Evolutionary conservation across 2,329 filamentous ascomycete genomes (phyloP), one percentile per base, ranked within the genome.

Genomic region (Pseudofabraea citricarpa): DNA sequence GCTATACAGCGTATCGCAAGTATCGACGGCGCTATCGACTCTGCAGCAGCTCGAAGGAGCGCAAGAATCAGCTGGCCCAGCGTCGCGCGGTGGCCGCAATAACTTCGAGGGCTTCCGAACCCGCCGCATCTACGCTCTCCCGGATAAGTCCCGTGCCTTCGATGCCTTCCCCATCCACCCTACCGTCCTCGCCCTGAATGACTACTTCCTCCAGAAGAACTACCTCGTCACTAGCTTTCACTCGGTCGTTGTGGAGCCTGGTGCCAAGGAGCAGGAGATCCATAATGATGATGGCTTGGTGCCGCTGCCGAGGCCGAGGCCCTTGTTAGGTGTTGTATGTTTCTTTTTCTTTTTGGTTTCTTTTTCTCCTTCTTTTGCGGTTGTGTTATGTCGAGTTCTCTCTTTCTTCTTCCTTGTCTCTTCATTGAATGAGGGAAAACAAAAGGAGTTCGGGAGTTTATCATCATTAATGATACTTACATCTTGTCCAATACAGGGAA

Each of bases 101-200:
- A 29, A 46, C 13, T 68, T 68, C 46, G 65, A 68, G 49, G 65
- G 65, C 1, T 57, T 58, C 41, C 59, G 64, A 19, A 68, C 65
- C 1, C 59, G 58, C 29, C 47, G 65, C 13, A 64, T 68, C 21
- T 68, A 68, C 44, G 63, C 64, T 9, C 47, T 68, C 6, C 51
- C 65, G 16, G 67, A 68, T 46, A 68, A 68, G 47, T 63, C 57
- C 24, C 53, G 64, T 27, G 58, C 52, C 2, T 67, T 68, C 45
- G 65, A 68, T 46, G 61, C 61, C 44, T 67, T 66, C 43, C 52
- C 57, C 5, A 61, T 66, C 8, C 54, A 68, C 13, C 61, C 64
- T 8, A 61, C 61, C 15, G 61, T 67, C 3, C 47, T 65, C 41
- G 62, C 63, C 13, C 47, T 68, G 41, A 67, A 66, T 42, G 64